phyloP scores from a whole-genome alignment of 2,329 filamentous ascomycete species.

The Xylariaceae sp. region DNA sequence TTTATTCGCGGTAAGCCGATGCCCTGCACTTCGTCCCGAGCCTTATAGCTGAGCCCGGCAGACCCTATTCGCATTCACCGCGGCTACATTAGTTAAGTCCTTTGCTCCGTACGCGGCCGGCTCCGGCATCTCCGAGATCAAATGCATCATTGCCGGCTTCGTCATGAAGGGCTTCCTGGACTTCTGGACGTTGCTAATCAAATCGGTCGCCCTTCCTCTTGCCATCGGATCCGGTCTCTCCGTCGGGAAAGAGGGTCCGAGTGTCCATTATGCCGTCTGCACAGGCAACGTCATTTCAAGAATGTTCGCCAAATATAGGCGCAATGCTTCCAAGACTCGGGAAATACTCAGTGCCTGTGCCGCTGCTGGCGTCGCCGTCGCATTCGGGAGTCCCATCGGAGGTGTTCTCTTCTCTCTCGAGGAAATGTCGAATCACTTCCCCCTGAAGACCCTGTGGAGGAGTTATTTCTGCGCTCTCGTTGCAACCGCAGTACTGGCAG shows the following conservation, averaged over 20 bases:
- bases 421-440: conserved; percentile 96
- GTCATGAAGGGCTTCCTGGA: conserved; percentile 98
- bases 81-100: conserved; percentile 78
- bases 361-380: conserved; percentile 90
- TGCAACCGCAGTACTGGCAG: conserved; percentile 84
- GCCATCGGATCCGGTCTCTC: conserved; percentile 92
- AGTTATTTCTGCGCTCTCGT: conserved; percentile 98
- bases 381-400: conserved; percentile 95
- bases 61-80: conserved; percentile 74
- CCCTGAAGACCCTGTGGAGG: conserved; percentile 94
- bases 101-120: conserved; percentile 96
- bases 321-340: conserved; percentile 87
- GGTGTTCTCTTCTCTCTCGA: conserved; percentile 95
- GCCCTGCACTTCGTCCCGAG: not conserved
- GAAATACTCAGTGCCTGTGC: conserved; percentile 94
- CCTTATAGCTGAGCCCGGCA: conserved; percentile 33
- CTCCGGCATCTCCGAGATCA: conserved; percentile 97
- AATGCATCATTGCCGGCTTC: conserved; percentile 97
- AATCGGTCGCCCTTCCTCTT: conserved; percentile 83
- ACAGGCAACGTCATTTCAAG: conserved; percentile 94
- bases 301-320: conserved; percentile 86
- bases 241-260: conserved; percentile 94
- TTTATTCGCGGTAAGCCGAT: conserved; percentile 63
- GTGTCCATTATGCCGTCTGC: conserved; percentile 98
- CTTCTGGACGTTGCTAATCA: conserved; percentile 87